Evolutionary conservation across 208 protist genomes (phyloP).

Genomic region (Wallacemonas sp.): DNA sequence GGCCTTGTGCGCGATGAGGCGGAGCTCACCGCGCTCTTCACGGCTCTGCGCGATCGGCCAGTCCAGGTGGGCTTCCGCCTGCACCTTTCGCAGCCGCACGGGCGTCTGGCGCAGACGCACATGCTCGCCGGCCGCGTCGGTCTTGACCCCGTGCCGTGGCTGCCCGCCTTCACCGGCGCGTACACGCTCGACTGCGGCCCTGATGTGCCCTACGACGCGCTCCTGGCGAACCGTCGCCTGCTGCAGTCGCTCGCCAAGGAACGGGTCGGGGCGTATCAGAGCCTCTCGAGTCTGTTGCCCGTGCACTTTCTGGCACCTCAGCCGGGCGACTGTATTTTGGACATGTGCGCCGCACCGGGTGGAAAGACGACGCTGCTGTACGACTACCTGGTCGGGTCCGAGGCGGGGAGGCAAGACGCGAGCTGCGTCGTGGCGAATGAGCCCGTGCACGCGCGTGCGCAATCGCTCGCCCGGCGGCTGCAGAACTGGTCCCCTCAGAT

Average conservation of each 20-base stretch:
- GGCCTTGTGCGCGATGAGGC: slow-evolving; percentile 59
- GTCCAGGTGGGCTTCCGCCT: slow-evolving; percentile 59
- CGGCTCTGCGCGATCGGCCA: slow-evolving; percentile 57
- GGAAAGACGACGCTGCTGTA: slow-evolving; percentile 72
- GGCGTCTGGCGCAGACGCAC: slow-evolving; percentile 19
- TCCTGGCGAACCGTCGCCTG: slow-evolving; percentile 56
- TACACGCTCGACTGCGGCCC: slow-evolving; percentile 50
- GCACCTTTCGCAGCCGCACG: slow-evolving; percentile 45
- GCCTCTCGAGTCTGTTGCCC: slow-evolving; percentile 76
- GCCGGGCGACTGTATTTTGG: slow-evolving; percentile 69
- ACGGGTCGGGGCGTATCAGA: slow-evolving; percentile 69
- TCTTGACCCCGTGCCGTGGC: slow-evolving; percentile 51
- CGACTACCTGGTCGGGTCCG: slow-evolving; percentile 38
- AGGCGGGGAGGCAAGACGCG: background rate
- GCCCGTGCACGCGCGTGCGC: slow-evolving; percentile 31
- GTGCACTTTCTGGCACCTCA: slow-evolving; percentile 64
- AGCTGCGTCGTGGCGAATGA: slow-evolving; percentile 80
- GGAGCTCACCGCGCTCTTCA: slow-evolving; percentile 68
- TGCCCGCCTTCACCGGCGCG: slow-evolving; percentile 57
- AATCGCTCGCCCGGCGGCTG: slow-evolving; percentile 45
- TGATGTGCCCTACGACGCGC: slow-evolving; percentile 34
- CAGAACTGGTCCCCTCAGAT: slow-evolving; percentile 35
- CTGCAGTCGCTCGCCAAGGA: slow-evolving; percentile 62
- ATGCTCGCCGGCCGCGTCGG: slow-evolving; percentile 48
- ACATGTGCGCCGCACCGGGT: slow-evolving; percentile 87